Conservation (phyloP, 108 stramenopile species). For the Tribonema minus region DNA sequence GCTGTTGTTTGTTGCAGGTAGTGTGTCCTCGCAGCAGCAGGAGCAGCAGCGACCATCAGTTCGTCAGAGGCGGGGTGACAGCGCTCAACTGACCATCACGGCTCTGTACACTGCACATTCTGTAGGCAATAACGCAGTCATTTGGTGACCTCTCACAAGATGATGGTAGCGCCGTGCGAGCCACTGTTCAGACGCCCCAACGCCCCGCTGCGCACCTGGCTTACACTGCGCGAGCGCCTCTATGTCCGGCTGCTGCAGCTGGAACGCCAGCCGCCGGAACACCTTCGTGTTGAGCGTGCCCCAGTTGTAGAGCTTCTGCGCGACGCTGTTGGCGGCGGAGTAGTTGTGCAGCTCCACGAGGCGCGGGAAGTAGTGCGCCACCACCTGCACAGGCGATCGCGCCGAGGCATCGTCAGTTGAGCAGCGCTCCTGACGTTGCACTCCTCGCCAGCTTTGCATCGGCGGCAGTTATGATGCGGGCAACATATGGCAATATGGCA, state of each 20-base stretch:
- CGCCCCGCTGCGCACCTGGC: slow-evolving; percentile 4
- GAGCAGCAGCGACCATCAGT: not conserved
- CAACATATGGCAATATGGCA: no score
- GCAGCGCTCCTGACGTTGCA: no score
- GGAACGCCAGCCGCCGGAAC: slow-evolving; percentile 41
- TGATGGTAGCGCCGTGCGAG: not conserved
- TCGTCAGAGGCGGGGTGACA: not conserved
- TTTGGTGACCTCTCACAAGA: not conserved
- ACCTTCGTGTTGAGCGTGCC: slow-evolving; percentile 59
- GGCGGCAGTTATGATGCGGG: no score
- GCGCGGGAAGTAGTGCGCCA: slow-evolving; percentile 62
- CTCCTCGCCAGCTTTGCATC: no score
- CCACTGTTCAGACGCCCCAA: not conserved
- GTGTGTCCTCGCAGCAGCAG: not conserved
- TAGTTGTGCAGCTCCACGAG: slow-evolving; percentile 69
- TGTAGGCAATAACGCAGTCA: not conserved
- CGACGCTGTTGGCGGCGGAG: slow-evolving; percentile 52
- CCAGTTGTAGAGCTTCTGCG: slow-evolving; percentile 66
- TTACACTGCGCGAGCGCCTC: slow-evolving; percentile 54
- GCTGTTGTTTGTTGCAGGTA: no score
- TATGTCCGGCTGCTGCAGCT: slow-evolving; percentile 40
- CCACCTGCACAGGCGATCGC: no score
- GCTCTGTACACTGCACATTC: not conserved
- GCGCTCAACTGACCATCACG: not conserved
- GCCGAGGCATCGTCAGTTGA: no score